Base-by-base conservation (phyloP, 495 filamentous ascomycete species). In the Aspergillus ellipticus region DNA sequence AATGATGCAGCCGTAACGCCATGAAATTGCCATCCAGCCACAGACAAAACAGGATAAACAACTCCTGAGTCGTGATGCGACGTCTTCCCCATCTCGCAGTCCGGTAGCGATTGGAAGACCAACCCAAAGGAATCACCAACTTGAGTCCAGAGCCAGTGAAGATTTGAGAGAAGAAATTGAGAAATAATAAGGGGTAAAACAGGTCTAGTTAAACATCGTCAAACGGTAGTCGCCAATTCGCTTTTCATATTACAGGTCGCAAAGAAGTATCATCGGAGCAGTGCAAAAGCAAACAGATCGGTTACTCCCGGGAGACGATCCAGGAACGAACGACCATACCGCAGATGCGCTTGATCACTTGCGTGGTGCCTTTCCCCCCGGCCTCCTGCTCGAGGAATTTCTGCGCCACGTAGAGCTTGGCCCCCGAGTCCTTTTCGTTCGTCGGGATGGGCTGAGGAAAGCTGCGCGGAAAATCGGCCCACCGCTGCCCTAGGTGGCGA, bases 301-400 rank as follows among this genome's bases (percentile, higher is more conserved):
- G 21, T 65, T 61, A 77, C 62, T 74, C 74, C 54, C 74, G 69
- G 19, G 70, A 74, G 45, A 75, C 66, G 50, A 73, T 69, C 82
- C 81, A 85, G n/a, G 75, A 75, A 35, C 79, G 74, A 20, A 81
- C 69, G 15, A 86, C 88, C 73, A 94, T 84, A 24, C 86, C 83
- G 60, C 89, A 87, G 29, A 94, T 73, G 24, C 89, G 81, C 58
- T 89, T 88, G 56, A 92, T 82, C 33, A 93, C 86, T 61, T 92
- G 90, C 4, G 86, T 92, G 7, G 89, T 93, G 22, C 86, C 86
- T 49, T 83, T 85, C 17, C 82, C 81, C 48, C 72, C 74, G 31
- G 86, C 81, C 68, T 96, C 86, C 53, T 87, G 82, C 55, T 86
- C 84, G 35, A 96, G 83, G 69, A 96, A 95, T 61, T 83, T 84